phyloP scores from a whole-genome alignment of 2,329 filamentous ascomycete species.

The Tolypocladium paradoxum region DNA sequence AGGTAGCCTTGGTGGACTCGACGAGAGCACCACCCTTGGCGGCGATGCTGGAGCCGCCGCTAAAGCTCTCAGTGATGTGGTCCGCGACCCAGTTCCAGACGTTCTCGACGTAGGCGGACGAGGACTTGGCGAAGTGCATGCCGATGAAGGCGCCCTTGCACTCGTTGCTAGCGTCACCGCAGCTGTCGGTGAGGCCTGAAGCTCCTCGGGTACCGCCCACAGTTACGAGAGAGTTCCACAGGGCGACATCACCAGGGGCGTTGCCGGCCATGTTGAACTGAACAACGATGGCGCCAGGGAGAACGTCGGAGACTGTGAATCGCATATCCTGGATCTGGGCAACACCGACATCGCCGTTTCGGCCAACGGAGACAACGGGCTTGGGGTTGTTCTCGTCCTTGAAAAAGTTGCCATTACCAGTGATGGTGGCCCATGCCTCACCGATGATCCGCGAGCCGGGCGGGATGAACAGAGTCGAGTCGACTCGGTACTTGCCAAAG shows the following conservation, averaged over 20 bases:
- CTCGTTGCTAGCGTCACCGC: slow-evolving; percentile 16
- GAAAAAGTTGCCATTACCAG: slow-evolving; percentile 30
- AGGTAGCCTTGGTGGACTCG: slow-evolving; percentile 36
- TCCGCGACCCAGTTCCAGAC: slow-evolving; percentile 33
- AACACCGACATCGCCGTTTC: slow-evolving; percentile 34
- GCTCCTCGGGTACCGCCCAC: slow-evolving; percentile 32
- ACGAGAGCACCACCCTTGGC: slow-evolving; percentile 37
- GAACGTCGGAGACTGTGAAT: slow-evolving; percentile 36
- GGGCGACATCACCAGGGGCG: slow-evolving; percentile 35
- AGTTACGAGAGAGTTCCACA: slow-evolving; percentile 35
- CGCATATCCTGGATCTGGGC: slow-evolving; percentile 41
- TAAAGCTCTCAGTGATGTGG: slow-evolving; percentile 36
- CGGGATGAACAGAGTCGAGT: slow-evolving; percentile 15
- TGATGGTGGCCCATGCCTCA: slow-evolving; percentile 41
- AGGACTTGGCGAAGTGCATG: slow-evolving; percentile 33
- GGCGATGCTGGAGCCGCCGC: slow-evolving; percentile 33
- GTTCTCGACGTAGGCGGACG: slow-evolving; percentile 13
- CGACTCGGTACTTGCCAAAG: slow-evolving; percentile 16
- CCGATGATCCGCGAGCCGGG: slow-evolving; percentile 40
- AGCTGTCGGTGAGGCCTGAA: slow-evolving; percentile 25
- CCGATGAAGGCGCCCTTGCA: slow-evolving; percentile 38
- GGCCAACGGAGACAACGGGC: slow-evolving; percentile 40
- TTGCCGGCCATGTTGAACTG: slow-evolving; percentile 39
- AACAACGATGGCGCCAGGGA: slow-evolving; percentile 27
- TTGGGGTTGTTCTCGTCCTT: slow-evolving; percentile 35